Evolutionary conservation across 2,329 filamentous ascomycete species (phyloP), one percentile per base, ranked within the genome.

Genomic region (Beauveria sp.): DNA sequence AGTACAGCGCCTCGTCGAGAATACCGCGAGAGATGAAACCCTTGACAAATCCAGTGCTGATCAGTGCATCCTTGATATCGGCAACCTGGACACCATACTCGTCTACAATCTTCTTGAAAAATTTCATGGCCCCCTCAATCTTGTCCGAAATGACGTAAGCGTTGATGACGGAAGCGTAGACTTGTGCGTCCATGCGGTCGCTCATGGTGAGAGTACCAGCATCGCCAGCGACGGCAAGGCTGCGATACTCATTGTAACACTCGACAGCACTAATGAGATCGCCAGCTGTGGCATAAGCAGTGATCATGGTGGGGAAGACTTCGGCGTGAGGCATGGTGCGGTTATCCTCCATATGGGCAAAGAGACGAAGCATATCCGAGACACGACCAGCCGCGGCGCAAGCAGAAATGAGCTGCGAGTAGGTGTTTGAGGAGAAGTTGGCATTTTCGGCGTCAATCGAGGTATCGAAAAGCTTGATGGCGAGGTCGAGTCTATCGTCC

Each of bases 171-270:
- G 93, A 84, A 26, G 93, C 91, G 71, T 99, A 98, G 7, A 98
- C 89, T 66, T 91, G 83, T 31, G 88, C 85, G 71, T 98, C 93
- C 53, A 90, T 82, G 56, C 93, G 87, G 65, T 88, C 82, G 52
- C 88, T 80, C 10, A 92, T 78, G 20, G 83, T 83, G 52, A 87
- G 80, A 63, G 86, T 80, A 62, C 92, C 92, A 45, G 83, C 85
- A 73, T 97, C 90, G 71, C 95, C 84, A 45, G 88, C 87, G 58
- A 98, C 85, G n/a, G 93, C 93, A 48, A 97, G 80, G 51, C 86
- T 84, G 70, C 91, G 91, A 80, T 98, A 98, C 75, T 96, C 91
- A 66, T 96, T 93, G 77, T 97, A 99, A 75, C 91, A 92, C 73
- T 96, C 92, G 7, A 98, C 90, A 22, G 93, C 95, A 67, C 90